phyloP scores from a whole-genome alignment of 305 asterid species.

The Fraxinus platypoda region DNA sequence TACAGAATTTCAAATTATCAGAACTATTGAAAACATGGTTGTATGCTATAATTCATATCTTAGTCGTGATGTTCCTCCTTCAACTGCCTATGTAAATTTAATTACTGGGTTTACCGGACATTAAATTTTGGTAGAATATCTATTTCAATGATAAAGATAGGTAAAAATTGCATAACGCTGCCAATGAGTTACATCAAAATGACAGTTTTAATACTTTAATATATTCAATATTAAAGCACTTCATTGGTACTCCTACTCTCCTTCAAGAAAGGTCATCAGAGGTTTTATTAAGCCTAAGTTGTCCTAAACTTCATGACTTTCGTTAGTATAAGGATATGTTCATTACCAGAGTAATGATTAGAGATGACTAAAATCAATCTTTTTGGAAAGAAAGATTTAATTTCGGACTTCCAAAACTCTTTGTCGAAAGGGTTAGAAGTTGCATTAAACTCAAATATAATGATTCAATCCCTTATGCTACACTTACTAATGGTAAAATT shows the following conservation, averaged over 20 bases:
- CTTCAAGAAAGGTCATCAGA: background rate
- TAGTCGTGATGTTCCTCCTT: background rate
- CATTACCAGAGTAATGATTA: background rate
- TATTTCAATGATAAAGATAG: background rate
- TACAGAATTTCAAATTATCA: background rate
- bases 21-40: background rate
- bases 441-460: background rate
- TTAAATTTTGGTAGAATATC: background rate
- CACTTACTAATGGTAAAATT: background rate
- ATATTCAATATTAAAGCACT: too few relatives aligned
- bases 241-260: background rate
- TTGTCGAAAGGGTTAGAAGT: background rate
- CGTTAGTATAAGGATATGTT: background rate
- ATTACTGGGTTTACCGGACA: background rate
- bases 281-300: background rate
- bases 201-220: background rate
- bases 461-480: background rate
- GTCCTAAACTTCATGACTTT: background rate
- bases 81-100: too few relatives aligned
- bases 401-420: background rate
- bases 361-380: background rate
- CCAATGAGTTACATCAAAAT: background rate
- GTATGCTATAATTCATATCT: background rate
- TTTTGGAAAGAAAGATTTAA: too few relatives aligned
- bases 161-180: background rate